Evolutionary conservation across 2,329 filamentous ascomycete species (phyloP).

Genomic region (Pseudocercospora cruenta): DNA sequence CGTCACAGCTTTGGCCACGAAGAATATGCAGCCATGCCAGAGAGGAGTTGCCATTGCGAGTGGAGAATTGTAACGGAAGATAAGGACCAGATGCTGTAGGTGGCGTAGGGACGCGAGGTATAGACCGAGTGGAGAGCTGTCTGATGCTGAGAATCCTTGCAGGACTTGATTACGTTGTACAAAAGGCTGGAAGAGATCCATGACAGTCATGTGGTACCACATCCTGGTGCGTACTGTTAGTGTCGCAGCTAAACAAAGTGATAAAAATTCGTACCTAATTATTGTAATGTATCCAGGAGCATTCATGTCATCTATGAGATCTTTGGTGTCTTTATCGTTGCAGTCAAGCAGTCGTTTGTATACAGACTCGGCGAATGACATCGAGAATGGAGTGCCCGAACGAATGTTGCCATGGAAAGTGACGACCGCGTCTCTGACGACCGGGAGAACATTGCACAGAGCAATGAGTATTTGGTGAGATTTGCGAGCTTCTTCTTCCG

Average conservation of each 20-base stretch:
- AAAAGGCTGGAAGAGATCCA: constrained; percentile 16
- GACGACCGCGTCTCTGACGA: constrained; percentile 7
- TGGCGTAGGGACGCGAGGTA: constrained; percentile 12
- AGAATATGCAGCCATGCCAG: constrained; percentile 13
- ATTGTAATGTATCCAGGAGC: background rate
- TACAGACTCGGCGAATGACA: constrained; percentile 6
- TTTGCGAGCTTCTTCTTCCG: background rate
- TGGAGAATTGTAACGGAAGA: background rate
- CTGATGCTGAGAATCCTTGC: constrained; percentile 8
- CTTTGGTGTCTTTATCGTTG: background rate
- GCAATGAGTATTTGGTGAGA: constrained; percentile 8
- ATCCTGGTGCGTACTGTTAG: background rate
- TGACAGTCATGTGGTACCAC: constrained; percentile 14
- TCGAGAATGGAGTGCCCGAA: background rate
- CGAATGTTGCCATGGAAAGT: background rate
- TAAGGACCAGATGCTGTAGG: constrained; percentile 7
- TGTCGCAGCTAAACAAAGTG: background rate
- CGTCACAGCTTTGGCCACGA: constrained; percentile 10
- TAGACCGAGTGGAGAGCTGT: constrained; percentile 2
- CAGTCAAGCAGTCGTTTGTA: constrained; percentile 4
- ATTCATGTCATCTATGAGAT: background rate
- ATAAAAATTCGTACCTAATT: background rate
- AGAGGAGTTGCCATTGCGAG: constrained; percentile 9
- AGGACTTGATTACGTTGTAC: background rate
- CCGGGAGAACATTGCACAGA: constrained; percentile 3